Conservation (phyloP, 208 protist species). For the Leishmania gerbilli region DNA sequence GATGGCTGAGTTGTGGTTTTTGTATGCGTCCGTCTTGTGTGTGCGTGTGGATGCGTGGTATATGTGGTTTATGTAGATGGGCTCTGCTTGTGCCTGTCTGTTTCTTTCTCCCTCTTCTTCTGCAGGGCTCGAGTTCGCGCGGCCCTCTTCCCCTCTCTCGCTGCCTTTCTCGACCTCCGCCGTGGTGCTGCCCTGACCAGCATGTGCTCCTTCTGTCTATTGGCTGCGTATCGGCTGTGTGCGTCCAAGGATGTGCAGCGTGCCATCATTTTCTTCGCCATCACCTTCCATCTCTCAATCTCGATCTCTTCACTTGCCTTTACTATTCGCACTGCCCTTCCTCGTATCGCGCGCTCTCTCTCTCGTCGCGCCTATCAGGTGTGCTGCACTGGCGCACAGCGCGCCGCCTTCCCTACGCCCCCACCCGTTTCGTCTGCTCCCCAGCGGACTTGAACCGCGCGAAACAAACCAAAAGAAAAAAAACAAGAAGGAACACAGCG, state of each 20-base stretch:
- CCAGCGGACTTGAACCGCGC: no score
- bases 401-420: neutral
- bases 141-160: neutral
- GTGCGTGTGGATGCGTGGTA: neutral
- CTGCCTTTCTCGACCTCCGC: neutral
- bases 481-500: neutral
- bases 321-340: neutral
- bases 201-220: no score
- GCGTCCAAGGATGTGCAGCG: no score
- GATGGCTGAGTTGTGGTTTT: no score
- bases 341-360: neutral
- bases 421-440: neutral
- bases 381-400: neutral
- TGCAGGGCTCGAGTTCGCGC: neutral
- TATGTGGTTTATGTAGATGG: neutral
- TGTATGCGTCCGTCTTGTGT: no score
- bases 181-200: neutral
- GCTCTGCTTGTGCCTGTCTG: neutral
- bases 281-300: no score
- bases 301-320: neutral
- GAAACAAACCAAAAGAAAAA: no score
- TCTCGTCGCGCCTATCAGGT: neutral
- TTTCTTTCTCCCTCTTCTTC: slow-evolving; percentile 7
- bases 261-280: neutral
- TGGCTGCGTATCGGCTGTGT: no score